Evolutionary conservation across 2,329 filamentous ascomycete species (phyloP), one percentile per base, ranked within the genome.

Genomic region (Massarina eburnea): DNA sequence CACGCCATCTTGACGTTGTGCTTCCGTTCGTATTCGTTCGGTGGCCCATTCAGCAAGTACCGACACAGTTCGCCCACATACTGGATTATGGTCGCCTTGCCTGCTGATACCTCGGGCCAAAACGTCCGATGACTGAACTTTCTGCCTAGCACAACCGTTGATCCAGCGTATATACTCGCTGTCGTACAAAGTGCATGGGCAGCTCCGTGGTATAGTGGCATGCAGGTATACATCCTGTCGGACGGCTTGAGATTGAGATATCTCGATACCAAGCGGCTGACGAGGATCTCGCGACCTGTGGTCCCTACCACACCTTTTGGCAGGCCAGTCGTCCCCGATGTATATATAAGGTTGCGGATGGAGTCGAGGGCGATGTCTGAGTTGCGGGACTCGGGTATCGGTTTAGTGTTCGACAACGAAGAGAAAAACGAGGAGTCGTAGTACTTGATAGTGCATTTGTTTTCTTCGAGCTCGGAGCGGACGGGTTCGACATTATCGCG

Each of bases 401-500:
- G 52, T 3, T 52, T 61, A 4, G 32, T 43, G 14, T 66, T 49
- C 1, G 49, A 41, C 3, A 68, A 48, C 6, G 54, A 58, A 10
- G 52, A 51, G 15, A 67, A 52, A 36, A 59, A 61, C 1, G 49
- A 39, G 8, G 66, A 55, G 18, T 59, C 46, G 49, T 66, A 69
- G 47, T 67, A 68, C 4, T 57, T 48, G 24, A 68, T 63, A 22
- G 51, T 54, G 14, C 67, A 44, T 22, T 51, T 51, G 1, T 54
- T 38, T 3, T 54, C 46, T 27, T 62, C 52, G 4, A 68, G 45
- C 19, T 64, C 55, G 14, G 49, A 26, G 17, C 56, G 52, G 35
- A 58, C 56, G 21, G 62, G 57, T 40, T 67, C 59, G 21, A 70
- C 58, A 15, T 68, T 86, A 75, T 2, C 72, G 71, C 2, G 81